A percentile compares a stretch with the other conserved stretches of the same genome.
Conservation (phyloP, 306 rosid genomes). For the Prunus dulcis region DNA sequence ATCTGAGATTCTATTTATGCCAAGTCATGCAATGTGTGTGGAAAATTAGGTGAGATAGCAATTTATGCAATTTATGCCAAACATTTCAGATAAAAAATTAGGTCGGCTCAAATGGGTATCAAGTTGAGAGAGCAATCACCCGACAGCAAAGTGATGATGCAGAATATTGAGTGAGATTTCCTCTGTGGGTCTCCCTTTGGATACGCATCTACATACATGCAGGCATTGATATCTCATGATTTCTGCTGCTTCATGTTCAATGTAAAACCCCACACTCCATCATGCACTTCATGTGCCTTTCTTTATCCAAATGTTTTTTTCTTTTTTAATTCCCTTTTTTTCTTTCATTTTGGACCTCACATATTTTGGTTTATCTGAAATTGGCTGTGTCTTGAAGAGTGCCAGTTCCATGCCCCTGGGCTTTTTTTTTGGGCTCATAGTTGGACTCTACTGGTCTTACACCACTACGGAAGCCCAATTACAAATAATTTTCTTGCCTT, state of each 20-base stretch:
- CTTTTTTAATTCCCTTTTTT: background rate
- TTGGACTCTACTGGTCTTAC: too few relatives aligned
- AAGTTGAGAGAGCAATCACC: constrained; percentile 9
- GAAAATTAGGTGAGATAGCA: constrained; percentile 19
- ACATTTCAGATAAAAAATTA: too few relatives aligned
- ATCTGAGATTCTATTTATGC: background rate
- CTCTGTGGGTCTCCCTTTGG: background rate
- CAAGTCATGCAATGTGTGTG: constrained; percentile 16
- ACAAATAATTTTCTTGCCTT: background rate
- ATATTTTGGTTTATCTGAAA: background rate
- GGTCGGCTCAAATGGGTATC: constrained; percentile 16
- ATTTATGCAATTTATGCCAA: too few relatives aligned
- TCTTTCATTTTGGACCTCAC: background rate
- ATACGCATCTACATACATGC: background rate
- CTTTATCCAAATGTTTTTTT: background rate
- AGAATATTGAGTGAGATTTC: constrained; percentile 1
- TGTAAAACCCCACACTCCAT: constrained; percentile 4
- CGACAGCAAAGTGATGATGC: constrained; percentile 5
- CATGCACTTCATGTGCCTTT: background rate
- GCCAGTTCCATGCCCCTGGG: too few relatives aligned
- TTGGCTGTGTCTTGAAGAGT: too few relatives aligned
- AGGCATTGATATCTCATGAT: constrained; percentile 26
- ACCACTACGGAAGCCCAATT: too few relatives aligned
- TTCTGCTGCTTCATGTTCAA: constrained; percentile 7
- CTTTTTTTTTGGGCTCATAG: too few relatives aligned